Conservation (phyloP, 179 eudicot species). For the Patellifolia procumbens region DNA sequence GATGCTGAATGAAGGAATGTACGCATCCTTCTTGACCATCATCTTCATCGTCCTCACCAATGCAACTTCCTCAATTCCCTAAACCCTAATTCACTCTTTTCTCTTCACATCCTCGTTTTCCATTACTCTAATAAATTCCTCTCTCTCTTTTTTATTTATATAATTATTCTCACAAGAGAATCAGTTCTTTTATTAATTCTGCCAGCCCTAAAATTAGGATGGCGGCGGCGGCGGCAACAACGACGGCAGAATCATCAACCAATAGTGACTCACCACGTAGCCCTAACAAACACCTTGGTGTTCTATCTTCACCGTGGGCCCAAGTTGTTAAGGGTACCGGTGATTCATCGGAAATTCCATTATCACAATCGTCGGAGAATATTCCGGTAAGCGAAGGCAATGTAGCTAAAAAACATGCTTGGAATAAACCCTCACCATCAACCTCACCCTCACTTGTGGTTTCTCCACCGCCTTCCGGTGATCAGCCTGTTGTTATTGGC, state of each 20-base stretch:
- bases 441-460: no score
- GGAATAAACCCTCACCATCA: slow-evolving; percentile 21
- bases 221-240: neutral
- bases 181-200: neutral
- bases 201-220: slow-evolving; percentile 15
- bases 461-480: neutral
- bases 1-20: no score
- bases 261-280: slow-evolving; percentile 5
- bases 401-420: slow-evolving; percentile 18
- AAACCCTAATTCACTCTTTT: no score
- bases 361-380: slow-evolving; percentile 2
- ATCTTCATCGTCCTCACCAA: no score
- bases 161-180: no score
- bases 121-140: no score
- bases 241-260: slow-evolving; percentile 11
- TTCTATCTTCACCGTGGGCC: slow-evolving; percentile 14
- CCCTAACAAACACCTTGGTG: no score
- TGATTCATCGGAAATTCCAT: slow-evolving; percentile 13
- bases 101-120: no score
- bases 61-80: no score
- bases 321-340: slow-evolving; percentile 14
- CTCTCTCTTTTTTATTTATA: no score
- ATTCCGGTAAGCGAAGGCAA: slow-evolving; percentile 5
- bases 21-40: no score
- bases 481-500: slow-evolving; percentile 13